Conservation (phyloP, 2,329 filamentous ascomycete species). For the Beauveria rudraprayagi region DNA sequence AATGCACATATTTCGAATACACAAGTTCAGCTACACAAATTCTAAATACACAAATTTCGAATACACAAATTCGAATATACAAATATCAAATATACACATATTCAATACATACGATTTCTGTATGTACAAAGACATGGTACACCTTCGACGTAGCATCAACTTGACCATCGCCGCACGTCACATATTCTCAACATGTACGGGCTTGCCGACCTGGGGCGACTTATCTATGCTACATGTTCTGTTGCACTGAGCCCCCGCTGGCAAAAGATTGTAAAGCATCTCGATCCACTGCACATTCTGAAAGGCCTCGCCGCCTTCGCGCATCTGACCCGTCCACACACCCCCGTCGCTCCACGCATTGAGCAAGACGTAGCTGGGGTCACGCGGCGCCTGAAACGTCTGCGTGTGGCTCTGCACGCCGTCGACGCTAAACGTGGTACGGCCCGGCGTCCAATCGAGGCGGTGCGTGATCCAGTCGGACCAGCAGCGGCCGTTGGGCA, state of each 20-base stretch:
- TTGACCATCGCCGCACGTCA: neutral
- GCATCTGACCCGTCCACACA: slow-evolving; percentile 50
- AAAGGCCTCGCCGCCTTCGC: slow-evolving; percentile 36
- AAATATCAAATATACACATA: neutral
- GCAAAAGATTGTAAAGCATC: slow-evolving; percentile 37
- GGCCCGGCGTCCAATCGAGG: slow-evolving; percentile 48
- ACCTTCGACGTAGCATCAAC: neutral
- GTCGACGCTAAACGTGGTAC: slow-evolving; percentile 47
- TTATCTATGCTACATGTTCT: slow-evolving; percentile 34
- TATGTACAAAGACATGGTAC: neutral
- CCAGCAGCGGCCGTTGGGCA: slow-evolving; percentile 36
- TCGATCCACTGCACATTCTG: slow-evolving; percentile 55
- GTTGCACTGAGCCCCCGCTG: slow-evolving; percentile 18
- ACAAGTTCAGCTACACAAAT: no score
- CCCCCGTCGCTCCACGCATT: slow-evolving; percentile 54
- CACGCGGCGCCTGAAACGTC: slow-evolving; percentile 45
- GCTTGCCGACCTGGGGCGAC: slow-evolving; percentile 28
- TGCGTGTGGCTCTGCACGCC: slow-evolving; percentile 39
- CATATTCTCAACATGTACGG: slow-evolving; percentile 22
- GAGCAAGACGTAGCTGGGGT: slow-evolving; percentile 41
- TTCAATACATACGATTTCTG: neutral
- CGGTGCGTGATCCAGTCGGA: slow-evolving; percentile 48
- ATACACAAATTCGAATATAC: neutral
- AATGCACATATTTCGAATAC: neutral
- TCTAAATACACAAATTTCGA: neutral